Base-by-base conservation (phyloP, 345 rosid species). In the Geranium rotundifolium region DNA sequence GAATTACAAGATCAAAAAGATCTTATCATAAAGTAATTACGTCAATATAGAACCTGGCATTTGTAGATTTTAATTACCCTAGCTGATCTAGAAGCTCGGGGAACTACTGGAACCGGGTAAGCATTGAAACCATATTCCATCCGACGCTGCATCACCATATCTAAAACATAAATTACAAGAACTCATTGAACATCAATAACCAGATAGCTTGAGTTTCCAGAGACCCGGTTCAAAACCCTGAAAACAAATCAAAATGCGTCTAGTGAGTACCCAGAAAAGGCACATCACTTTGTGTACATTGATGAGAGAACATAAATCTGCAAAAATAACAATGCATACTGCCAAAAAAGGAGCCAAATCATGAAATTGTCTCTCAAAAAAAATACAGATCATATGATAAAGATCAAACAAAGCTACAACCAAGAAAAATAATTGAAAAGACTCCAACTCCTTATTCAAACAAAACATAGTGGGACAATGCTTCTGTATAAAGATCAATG, bases 81-180 rank as follows among this genome's bases (percentile, higher is more conserved):
- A 60, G 71, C 74, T 8, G 97, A 90, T 69, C 97, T 85, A 60
- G 86, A 89, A 69, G 79, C 88, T 2, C 67, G 61, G 19, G 67
- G 67, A 31, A 57, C 56, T 18, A 41, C 54, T 14, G 67, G 67
- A 13, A 65, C 61, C 46, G 56, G 67, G 58, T 55, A 65, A 19
- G 60, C 67, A 37, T 14, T 34, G 20, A 15, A 55, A 17, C 67
- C 61, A 54, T 64, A 29, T 4, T 56, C 60, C 10, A 56, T 19
- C 60, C 46, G 34, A 58, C 29, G 52, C 59, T 64, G 57, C 60
- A 65, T 55, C 67, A 65, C 67, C 67, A 65, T 65, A 65, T 23
- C 60, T 56, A 46, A 65, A 49, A 17, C 23, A 39, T 41, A 61
- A n/a, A 61, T 61, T 52, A 18, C 30, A 61, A 41, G 19, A 46